Evolutionary conservation across 2,329 filamentous ascomycete species (phyloP).

Genomic region (Plenodomus tracheiphilus): DNA sequence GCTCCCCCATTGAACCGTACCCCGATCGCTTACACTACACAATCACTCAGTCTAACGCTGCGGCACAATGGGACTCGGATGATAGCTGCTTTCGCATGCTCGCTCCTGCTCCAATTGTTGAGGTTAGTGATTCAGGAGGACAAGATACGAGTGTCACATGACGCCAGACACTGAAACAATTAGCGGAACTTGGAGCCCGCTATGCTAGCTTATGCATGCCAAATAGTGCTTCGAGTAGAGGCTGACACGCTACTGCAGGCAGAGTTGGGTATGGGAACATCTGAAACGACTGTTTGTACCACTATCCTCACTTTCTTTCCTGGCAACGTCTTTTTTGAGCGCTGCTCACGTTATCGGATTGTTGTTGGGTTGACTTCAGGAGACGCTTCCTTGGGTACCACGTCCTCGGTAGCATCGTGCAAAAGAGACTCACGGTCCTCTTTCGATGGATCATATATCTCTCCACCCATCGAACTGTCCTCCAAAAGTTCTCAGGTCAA

Average conservation of each 20-base stretch:
- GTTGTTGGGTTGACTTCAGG: slow-evolving; percentile 13
- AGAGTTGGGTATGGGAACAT: slow-evolving; percentile 9
- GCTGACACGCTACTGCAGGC: background rate
- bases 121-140: background rate
- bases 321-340: slow-evolving; percentile 32
- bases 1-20: background rate
- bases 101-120: slow-evolving; percentile 6
- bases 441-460: background rate
- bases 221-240: background rate
- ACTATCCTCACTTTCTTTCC: slow-evolving; percentile 28
- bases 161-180: too few relatives aligned
- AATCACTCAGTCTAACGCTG: slow-evolving; percentile 6
- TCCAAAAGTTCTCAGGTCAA: background rate
- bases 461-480: too few relatives aligned
- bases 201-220: too few relatives aligned
- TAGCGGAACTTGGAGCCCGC: too few relatives aligned
- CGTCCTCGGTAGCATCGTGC: background rate
- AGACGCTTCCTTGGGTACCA: background rate
- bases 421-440: background rate
- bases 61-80: slow-evolving; percentile 23
- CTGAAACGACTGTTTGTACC: slow-evolving; percentile 8
- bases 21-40: slow-evolving; percentile 15
- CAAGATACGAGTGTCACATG: too few relatives aligned
- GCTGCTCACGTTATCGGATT: slow-evolving; percentile 33
- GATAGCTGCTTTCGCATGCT: slow-evolving; percentile 23